These are phyloP conservation scores for Chaetoceros muelleri DNA, from an alignment of 108 stramenopile species.

Conservation along the genomic window DNA sequence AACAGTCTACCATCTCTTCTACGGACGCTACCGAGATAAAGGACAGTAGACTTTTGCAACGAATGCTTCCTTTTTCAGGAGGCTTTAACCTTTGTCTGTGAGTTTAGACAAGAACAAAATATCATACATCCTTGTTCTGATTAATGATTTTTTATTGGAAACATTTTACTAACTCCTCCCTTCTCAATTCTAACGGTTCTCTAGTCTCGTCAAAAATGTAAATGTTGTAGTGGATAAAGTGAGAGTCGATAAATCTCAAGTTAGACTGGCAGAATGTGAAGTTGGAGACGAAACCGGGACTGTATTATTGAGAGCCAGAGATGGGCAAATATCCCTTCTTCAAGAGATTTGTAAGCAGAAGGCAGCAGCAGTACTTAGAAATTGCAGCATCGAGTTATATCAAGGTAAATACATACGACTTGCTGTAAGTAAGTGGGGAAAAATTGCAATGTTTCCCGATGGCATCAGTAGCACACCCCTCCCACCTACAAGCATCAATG, in stretches of 20 bases:
- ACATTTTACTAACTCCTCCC: neutral
- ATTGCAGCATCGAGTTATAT: constrained; percentile 69
- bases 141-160: neutral
- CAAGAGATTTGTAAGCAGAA: constrained; percentile 30
- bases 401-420: constrained; percentile 67
- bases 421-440: constrained; percentile 84
- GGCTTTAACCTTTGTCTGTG: constrained; percentile 80
- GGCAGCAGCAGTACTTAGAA: constrained; percentile 69
- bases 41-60: neutral
- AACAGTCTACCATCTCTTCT: neutral
- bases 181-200: neutral
- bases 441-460: constrained; percentile 63
- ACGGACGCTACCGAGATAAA: neutral
- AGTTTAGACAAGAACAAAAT: constrained; percentile 16
- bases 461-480: constrained; percentile 67
- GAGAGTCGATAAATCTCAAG: constrained; percentile 66
- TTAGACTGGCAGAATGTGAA: constrained; percentile 72
- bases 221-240: constrained; percentile 73
- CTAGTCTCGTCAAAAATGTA: constrained; percentile 61
- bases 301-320: constrained; percentile 68
- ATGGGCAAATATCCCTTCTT: constrained; percentile 74
- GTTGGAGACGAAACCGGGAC: constrained; percentile 73
- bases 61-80: constrained; percentile 45
- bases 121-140: neutral
- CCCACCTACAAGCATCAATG: constrained; percentile 59